Percentiles rank a stretch among this genome's conserved stretches.
phyloP scores from a whole-genome alignment of 805 yeast genomes.

The Hanseniaspora clermontiae region DNA sequence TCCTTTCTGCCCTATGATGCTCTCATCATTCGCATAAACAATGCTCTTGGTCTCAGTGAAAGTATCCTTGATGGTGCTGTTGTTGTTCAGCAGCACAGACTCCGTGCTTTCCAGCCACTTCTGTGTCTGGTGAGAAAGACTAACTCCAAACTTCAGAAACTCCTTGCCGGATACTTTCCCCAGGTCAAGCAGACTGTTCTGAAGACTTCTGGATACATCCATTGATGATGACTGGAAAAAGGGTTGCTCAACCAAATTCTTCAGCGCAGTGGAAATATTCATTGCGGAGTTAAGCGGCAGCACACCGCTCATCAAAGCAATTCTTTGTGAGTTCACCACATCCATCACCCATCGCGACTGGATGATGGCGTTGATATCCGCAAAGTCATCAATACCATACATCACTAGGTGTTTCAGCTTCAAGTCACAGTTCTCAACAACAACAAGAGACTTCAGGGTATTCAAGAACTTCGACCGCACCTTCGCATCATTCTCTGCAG shows the following conservation, averaged over 20 bases:
- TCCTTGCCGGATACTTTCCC: conserved; percentile 72
- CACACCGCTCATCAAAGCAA: conserved; percentile 71
- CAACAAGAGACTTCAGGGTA: conserved; percentile 79
- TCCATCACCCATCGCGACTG: conserved; percentile 80
- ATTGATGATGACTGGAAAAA: conserved; percentile 60
- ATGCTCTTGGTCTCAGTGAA: conserved; percentile 7
- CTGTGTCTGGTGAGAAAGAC: conserved; percentile 80
- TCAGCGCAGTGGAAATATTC: conserved; percentile 65
- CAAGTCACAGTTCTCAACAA: conserved; percentile 73
- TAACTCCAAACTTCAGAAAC: conserved; percentile 67
- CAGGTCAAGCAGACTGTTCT: conserved; percentile 62
- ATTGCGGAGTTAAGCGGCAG: conserved; percentile 70
- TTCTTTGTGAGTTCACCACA: conserved; percentile 65
- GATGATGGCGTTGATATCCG: conserved; percentile 42
- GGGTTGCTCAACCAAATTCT: conserved; percentile 61
- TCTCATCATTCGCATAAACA: conserved; percentile 20
- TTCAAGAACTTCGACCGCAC: conserved; percentile 39
- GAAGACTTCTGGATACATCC: conserved; percentile 51
- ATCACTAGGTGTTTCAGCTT: conserved; percentile 46
- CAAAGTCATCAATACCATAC: conserved; percentile 68
- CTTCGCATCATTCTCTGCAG: conserved; percentile 75
- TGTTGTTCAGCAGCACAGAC: conserved; percentile 31
- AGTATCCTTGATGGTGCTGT: conserved; percentile 18
- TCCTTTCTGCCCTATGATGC: conserved; percentile 16
- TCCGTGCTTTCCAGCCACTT: conserved; percentile 68